Evolutionary conservation across 495 filamentous ascomycete genomes (phyloP).

Genomic region (Aspergillus campestris): DNA sequence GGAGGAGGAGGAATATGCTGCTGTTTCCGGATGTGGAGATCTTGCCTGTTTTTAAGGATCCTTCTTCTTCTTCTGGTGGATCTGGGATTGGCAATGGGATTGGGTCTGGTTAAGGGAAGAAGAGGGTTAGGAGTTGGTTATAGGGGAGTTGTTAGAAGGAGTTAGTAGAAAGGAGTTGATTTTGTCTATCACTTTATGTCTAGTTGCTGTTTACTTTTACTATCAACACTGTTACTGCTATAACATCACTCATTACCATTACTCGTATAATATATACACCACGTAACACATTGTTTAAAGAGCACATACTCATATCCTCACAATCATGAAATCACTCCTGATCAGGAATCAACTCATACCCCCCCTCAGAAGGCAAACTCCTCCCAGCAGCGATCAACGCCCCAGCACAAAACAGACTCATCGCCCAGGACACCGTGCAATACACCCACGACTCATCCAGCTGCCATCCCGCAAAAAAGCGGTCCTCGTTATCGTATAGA

Average conservation of each 20-base stretch:
- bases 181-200: not conserved
- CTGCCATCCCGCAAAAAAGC: conserved; percentile 79
- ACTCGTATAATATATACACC: not conserved
- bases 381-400: conserved; percentile 55
- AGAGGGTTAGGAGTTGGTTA: not conserved
- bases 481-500: conserved; percentile 74
- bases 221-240: too few relatives aligned
- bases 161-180: not conserved
- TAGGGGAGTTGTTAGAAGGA: not conserved
- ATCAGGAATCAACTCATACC: conserved; percentile 69
- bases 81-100: not conserved
- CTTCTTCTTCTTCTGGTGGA: conserved; percentile 12
- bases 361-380: conserved; percentile 69
- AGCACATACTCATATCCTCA: not conserved
- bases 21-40: conserved; percentile 62
- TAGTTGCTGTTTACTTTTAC: not conserved
- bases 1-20: conserved; percentile 1
- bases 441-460: conserved; percentile 71
- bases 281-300: too few relatives aligned
- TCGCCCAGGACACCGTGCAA: conserved; percentile 63
- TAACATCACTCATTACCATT: not conserved
- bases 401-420: conserved; percentile 52
- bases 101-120: not conserved
- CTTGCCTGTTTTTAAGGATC: conserved; percentile 43
- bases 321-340: conserved; percentile 9